These are phyloP conservation scores for Gaertneriomyces semiglobifer DNA, from an alignment of 192 early-diverging fungal genomes.

Conservation along the genomic window DNA sequence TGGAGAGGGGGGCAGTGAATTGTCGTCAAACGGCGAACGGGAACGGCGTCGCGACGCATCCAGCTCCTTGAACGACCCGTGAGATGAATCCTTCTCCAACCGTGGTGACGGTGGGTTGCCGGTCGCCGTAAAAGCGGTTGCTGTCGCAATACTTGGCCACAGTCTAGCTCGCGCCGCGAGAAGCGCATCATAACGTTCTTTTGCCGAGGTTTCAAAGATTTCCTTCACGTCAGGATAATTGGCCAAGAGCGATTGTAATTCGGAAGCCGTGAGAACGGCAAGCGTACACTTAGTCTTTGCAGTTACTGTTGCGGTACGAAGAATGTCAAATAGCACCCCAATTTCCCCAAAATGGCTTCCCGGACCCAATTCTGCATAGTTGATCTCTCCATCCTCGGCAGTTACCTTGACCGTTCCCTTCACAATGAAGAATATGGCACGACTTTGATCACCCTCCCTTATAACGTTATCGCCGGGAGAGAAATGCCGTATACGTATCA, in stretches of 20 bases:
- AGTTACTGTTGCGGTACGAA: conserved; percentile 63
- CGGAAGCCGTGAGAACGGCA: conserved; percentile 60
- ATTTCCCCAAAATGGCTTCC: conserved; percentile 56
- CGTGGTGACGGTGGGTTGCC: no score
- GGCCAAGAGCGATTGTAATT: conserved; percentile 49
- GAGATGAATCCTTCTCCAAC: conserved; percentile 3
- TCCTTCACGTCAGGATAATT: conserved; percentile 63
- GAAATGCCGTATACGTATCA: conserved; percentile 49
- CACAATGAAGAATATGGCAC: conserved; percentile 72
- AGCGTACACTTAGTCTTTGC: conserved; percentile 63
- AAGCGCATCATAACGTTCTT: conserved; percentile 48
- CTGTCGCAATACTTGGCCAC: no score
- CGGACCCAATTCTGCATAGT: conserved; percentile 40
- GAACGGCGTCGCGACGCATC: conserved; percentile 19
- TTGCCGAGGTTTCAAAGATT: conserved; percentile 55
- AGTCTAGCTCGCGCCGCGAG: no score
- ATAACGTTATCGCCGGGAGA: conserved; percentile 55
- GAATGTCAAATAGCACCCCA: conserved; percentile 45
- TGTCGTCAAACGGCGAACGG: conserved; percentile 13
- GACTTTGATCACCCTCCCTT: conserved; percentile 58
- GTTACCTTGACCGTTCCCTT: conserved; percentile 56
- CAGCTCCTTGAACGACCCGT: conserved; percentile 27
- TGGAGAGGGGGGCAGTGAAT: no score
- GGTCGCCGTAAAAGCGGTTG: no score
- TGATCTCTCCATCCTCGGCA: conserved; percentile 50